Conservation (phyloP, 768 basidiomycete genomes). For the Hortiboletus campestris region DNA sequence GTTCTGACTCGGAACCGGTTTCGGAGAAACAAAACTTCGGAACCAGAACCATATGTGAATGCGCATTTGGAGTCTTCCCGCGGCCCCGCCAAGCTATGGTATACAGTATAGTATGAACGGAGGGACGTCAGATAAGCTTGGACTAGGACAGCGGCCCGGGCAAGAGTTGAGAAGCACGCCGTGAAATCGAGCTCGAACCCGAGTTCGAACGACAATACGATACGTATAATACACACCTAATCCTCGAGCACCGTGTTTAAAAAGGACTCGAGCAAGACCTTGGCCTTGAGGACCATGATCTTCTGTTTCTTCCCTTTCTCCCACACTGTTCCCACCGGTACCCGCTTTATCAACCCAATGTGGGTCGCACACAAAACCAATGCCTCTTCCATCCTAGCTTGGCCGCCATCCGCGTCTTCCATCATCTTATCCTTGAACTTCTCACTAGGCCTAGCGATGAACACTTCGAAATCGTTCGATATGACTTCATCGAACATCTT, state of each 20-base stretch:
- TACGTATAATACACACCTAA: background rate
- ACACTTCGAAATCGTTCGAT: constrained; percentile 13
- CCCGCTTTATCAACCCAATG: constrained; percentile 3
- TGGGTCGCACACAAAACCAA: constrained; percentile 8
- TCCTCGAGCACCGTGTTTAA: background rate
- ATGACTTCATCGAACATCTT: constrained; percentile 11
- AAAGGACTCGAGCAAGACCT: constrained; percentile 7
- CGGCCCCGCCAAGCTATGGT: too few relatives aligned
- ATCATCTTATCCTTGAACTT: constrained; percentile 5
- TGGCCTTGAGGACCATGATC: constrained; percentile 5
- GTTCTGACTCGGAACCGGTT: too few relatives aligned
- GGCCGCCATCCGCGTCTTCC: constrained; percentile 4
- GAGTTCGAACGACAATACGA: too few relatives aligned
- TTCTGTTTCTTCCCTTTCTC: constrained; percentile 7
- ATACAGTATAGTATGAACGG: too few relatives aligned
- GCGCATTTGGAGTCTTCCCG: too few relatives aligned
- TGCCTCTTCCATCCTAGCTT: background rate
- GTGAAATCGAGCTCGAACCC: too few relatives aligned
- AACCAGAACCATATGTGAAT: too few relatives aligned
- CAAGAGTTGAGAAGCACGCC: too few relatives aligned
- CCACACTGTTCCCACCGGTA: constrained; percentile 7
- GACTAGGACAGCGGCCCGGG: too few relatives aligned
- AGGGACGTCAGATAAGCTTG: too few relatives aligned
- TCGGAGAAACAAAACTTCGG: too few relatives aligned
- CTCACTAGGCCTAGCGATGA: constrained; percentile 1